Conservation (phyloP, 306 rosid species). For the Senna tora region DNA sequence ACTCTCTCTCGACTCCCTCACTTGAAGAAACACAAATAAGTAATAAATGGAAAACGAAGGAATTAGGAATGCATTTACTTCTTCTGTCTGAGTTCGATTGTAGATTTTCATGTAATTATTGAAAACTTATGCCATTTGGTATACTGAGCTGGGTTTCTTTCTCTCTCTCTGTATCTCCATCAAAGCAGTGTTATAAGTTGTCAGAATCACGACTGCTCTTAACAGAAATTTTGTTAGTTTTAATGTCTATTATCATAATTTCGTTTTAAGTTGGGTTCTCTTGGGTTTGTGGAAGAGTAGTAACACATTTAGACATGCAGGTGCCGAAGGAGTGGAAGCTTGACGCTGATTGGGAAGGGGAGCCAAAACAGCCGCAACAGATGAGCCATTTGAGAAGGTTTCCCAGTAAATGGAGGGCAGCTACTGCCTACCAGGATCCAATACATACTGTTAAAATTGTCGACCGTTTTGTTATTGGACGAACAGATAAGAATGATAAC, state of each 20-base stretch:
- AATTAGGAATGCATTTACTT: not conserved
- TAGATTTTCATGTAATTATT: not conserved
- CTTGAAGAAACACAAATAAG: not conserved
- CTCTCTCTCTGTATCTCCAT: not conserved
- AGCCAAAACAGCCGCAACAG: not conserved
- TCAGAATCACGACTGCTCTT: not conserved
- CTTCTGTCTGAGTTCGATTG: not conserved
- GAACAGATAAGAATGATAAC: conserved; percentile 39
- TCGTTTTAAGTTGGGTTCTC: not conserved
- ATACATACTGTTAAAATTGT: conserved; percentile 64
- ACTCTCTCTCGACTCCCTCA: not conserved
- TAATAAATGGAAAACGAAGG: not conserved
- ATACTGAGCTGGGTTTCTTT: not conserved
- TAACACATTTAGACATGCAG: conserved; percentile 4
- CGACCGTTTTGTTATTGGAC: conserved; percentile 60
- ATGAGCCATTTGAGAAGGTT: conserved; percentile 23
- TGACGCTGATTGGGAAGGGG: conserved; percentile 27
- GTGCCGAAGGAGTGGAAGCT: conserved; percentile 35
- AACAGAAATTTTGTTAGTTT: not conserved
- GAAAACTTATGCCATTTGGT: not conserved
- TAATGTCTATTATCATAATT: not conserved
- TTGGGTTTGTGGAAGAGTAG: not conserved
- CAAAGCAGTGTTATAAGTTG: not conserved
- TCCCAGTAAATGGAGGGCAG: conserved; percentile 44
- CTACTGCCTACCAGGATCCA: conserved; percentile 57